Evolutionary conservation across 2,329 filamentous ascomycete species (phyloP).

Genomic region (Penicillium griseofulvum): DNA sequence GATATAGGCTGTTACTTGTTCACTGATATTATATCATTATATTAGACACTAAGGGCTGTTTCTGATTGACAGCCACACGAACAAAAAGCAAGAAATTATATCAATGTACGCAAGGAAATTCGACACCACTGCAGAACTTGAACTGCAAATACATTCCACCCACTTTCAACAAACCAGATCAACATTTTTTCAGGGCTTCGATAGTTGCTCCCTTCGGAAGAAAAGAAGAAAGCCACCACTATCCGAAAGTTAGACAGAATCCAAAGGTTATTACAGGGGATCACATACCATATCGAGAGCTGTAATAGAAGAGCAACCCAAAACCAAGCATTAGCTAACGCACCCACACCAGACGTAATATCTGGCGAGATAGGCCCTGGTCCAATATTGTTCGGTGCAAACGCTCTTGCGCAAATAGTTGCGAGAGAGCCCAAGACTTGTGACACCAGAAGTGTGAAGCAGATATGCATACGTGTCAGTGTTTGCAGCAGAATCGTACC

Average conservation of each 20-base stretch:
- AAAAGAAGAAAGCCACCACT: constrained; percentile 44
- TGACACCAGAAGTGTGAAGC: constrained; percentile 58
- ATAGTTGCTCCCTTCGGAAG: constrained; percentile 47
- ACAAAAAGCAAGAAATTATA: not conserved
- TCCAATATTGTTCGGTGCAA: constrained; percentile 60
- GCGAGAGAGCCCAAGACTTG: constrained; percentile 62
- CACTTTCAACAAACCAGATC: not conserved
- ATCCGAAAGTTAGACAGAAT: not conserved
- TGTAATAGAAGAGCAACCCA: constrained; percentile 61
- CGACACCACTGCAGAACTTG: not conserved
- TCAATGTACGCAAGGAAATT: not conserved
- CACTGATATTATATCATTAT: not conserved
- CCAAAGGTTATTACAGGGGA: constrained; percentile 34
- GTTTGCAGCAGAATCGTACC: constrained; percentile 68
- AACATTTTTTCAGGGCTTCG: constrained; percentile 35
- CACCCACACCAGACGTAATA: constrained; percentile 50
- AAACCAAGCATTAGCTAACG: constrained; percentile 55
- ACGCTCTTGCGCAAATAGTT: constrained; percentile 61
- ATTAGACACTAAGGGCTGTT: not conserved
- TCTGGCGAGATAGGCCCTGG: constrained; percentile 64
- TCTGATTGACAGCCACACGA: not conserved
- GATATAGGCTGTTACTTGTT: not conserved
- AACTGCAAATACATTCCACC: not conserved
- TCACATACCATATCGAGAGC: constrained; percentile 58
- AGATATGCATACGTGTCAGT: constrained; percentile 63